Evolutionary conservation across 768 basidiomycete species (phyloP), one percentile per base, ranked within the genome.

Genomic region (Podaxis carcinomalis): DNA sequence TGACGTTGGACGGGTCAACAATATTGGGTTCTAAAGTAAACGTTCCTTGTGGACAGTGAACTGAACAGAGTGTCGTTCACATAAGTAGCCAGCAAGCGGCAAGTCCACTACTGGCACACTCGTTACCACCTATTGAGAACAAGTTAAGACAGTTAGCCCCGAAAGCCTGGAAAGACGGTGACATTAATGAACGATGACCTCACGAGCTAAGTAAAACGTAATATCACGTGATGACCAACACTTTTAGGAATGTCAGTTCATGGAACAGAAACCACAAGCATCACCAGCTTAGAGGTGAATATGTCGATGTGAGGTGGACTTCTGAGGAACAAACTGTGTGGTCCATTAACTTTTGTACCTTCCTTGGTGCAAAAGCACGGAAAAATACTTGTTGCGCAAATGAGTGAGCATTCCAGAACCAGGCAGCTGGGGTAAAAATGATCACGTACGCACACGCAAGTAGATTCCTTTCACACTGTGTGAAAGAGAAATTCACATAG

Each of bases 281-380:
- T n/a, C n/a, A n/a, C n/a, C n/a, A 61, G 42, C 52, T 61, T 44
- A 44, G 42, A n/a, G 13, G 42, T 55, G 21, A 55, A 49, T 53
- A 59, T 61, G 1, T 44, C 14, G 19, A 19, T n/a, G 42, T 5
- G 19, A 14, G 19, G 42, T 14, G 6, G 42, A n/a, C n/a, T n/a
- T 2, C 14, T n/a, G 42, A 44, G 14, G 16, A 19, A 19, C 19
- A 16, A 5, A 19, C 16, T 44, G 14, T 42, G 6, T n/a, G 42
- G 42, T n/a, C 16, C 16, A 6, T 44, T 44, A n/a, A 0, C 19
- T 16, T 14, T 44, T n/a, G 42, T 44, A 44, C 42, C n/a, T 5
- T 44, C 42, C 28, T 28, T 44, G 42, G 19, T 19, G 14, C 16
- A 44, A 44, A 44, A 32, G 6, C 14, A 9, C 42, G 42, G 42